A percentile compares a stretch with the other conserved stretches of the same genome.
phyloP scores from a whole-genome alignment of 371 early-diverging fungal species.

The Rhizomucor miehei region DNA sequence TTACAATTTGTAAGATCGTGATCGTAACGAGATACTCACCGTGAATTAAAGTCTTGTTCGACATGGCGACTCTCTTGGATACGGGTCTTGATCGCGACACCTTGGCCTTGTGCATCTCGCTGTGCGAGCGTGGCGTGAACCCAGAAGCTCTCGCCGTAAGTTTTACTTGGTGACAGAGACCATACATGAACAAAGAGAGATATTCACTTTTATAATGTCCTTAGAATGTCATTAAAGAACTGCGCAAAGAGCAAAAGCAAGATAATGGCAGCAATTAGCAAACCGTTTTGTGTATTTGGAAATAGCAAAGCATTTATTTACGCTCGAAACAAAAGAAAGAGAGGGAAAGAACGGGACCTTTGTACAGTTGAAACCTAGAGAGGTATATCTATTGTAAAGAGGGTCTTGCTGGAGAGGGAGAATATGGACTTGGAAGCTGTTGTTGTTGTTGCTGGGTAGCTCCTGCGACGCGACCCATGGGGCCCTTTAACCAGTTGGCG shows the following conservation, averaged over 20 bases:
- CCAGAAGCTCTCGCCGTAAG: conserved; percentile 81
- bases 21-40: background rate
- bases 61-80: conserved; percentile 67
- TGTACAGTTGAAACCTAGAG: background rate
- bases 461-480: conserved; percentile 20
- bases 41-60: conserved; percentile 48
- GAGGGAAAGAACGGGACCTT: background rate
- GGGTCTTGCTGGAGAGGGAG: background rate
- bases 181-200: background rate
- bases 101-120: conserved; percentile 64
- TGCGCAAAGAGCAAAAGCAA: conserved; percentile 3
- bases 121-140: conserved; percentile 77
- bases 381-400: background rate
- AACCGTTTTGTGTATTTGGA: background rate
- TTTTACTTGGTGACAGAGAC: background rate
- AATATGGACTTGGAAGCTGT: background rate
- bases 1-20: background rate
- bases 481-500: conserved; percentile 56
- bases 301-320: background rate
- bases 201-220: conserved; percentile 1
- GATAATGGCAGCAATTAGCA: background rate
- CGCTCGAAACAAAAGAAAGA: conserved; percentile 1
- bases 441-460: background rate
- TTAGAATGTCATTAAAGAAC: conserved; percentile 6
- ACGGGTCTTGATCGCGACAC: conserved; percentile 74